Conservation (phyloP, 2,329 filamentous ascomycete genomes). For the Lasiodiplodia citricola region DNA sequence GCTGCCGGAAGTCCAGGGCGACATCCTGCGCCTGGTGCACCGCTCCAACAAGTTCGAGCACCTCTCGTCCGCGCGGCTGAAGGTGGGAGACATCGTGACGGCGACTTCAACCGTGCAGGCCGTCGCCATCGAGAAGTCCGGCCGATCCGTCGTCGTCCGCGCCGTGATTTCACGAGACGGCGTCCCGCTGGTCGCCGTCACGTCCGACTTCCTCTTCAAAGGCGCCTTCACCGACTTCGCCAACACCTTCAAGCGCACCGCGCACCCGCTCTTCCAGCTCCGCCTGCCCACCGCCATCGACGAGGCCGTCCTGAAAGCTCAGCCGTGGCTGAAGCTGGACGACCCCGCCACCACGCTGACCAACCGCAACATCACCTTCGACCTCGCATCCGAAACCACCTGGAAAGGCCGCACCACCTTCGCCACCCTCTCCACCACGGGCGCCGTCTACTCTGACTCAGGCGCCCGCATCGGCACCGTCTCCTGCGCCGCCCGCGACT, state of each 20-base stretch:
- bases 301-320: background rate
- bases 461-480: background rate
- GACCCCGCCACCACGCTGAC: background rate
- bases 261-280: background rate
- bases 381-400: conserved; percentile 28
- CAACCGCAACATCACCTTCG: conserved; percentile 29
- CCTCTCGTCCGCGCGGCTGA: conserved; percentile 19
- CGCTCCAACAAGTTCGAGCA: conserved; percentile 31
- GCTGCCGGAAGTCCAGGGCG: conserved; percentile 16
- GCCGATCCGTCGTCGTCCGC: conserved; percentile 30
- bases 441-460: background rate
- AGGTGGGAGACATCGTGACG: conserved; percentile 29
- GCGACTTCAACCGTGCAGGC: conserved; percentile 26
- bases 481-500: background rate
- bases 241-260: background rate
- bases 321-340: background rate
- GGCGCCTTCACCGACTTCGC: conserved; percentile 29
- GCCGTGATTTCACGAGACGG: conserved; percentile 26
- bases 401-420: background rate
- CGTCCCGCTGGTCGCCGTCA: conserved; percentile 30
- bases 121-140: conserved; percentile 28
- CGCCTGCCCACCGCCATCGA: background rate
- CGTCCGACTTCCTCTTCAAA: conserved; percentile 31
- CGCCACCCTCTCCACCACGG: background rate
- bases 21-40: conserved; percentile 32